Evolutionary conservation across 176 grass and related monocot genomes (phyloP).

Genomic region (Oryza coarctata): DNA sequence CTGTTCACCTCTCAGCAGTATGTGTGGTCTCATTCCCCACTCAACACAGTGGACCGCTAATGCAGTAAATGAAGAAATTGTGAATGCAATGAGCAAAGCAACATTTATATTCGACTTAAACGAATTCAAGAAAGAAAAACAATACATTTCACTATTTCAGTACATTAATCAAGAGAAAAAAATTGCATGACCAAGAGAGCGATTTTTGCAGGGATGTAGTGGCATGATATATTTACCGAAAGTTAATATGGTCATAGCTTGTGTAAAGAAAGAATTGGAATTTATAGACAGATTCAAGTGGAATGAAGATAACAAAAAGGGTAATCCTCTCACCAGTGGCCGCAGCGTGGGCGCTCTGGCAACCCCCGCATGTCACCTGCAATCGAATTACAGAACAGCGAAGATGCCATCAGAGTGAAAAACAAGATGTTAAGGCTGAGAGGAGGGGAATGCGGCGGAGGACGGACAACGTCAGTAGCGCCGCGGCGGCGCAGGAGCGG

Average conservation of each 20-base stretch:
- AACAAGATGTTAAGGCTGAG: background rate
- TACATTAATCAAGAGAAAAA: conserved; percentile 7
- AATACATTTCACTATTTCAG: background rate
- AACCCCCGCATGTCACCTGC: conserved; percentile 86
- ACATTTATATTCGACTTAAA: background rate
- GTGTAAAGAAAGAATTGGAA: conserved; percentile 2
- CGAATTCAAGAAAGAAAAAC: background rate
- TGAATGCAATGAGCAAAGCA: background rate
- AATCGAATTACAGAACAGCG: background rate
- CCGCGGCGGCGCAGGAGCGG: conserved; percentile 52
- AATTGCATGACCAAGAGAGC: background rate
- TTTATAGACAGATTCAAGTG: background rate
- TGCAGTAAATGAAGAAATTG: background rate
- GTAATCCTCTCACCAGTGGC: conserved; percentile 60
- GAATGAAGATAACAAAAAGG: background rate
- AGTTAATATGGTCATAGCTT: background rate
- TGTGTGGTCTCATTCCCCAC: conserved; percentile 64
- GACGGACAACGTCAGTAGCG: conserved; percentile 50
- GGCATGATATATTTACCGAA: background rate
- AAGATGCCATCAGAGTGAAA: background rate
- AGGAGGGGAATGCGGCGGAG: background rate
- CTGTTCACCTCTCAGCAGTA: conserved; percentile 83
- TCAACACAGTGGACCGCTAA: conserved; percentile 82
- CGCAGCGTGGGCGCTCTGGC: conserved; percentile 87
- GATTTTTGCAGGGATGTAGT: conserved; percentile 6